Evolutionary conservation across 345 rosid species (phyloP).

Genomic region (Luvunga scandens): DNA sequence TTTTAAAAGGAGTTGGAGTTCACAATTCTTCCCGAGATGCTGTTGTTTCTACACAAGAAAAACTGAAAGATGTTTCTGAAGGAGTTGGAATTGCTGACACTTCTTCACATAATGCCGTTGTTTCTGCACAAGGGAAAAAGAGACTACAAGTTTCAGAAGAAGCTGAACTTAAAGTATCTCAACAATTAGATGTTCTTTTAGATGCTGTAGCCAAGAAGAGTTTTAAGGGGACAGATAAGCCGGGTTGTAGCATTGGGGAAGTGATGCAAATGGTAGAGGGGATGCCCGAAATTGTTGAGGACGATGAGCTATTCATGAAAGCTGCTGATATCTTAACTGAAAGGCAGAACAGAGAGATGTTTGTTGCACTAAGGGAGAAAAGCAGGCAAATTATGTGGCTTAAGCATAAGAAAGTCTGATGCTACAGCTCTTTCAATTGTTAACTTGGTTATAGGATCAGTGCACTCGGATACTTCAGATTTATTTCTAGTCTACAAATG

Average conservation of each 20-base stretch:
- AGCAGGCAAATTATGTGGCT: slow-evolving; percentile 4
- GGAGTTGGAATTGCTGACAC: background rate
- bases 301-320: background rate
- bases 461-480: background rate
- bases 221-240: background rate
- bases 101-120: background rate
- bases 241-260: slow-evolving; percentile 3
- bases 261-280: slow-evolving; percentile 5
- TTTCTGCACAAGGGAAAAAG: background rate
- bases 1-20: background rate
- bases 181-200: background rate
- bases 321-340: slow-evolving; percentile 13
- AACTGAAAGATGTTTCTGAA: background rate
- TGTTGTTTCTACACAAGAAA: background rate
- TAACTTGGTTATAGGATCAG: background rate
- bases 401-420: slow-evolving; percentile 4
- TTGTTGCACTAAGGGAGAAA: background rate
- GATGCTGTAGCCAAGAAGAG: background rate
- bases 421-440: background rate
- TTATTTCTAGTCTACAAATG: background rate
- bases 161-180: background rate
- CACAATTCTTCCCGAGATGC: background rate
- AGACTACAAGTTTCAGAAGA: background rate
- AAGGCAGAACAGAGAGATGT: slow-evolving; percentile 2
- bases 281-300: background rate